Conservation (phyloP, 768 basidiomycete genomes). For the Tricholoma bakamatsutake region DNA sequence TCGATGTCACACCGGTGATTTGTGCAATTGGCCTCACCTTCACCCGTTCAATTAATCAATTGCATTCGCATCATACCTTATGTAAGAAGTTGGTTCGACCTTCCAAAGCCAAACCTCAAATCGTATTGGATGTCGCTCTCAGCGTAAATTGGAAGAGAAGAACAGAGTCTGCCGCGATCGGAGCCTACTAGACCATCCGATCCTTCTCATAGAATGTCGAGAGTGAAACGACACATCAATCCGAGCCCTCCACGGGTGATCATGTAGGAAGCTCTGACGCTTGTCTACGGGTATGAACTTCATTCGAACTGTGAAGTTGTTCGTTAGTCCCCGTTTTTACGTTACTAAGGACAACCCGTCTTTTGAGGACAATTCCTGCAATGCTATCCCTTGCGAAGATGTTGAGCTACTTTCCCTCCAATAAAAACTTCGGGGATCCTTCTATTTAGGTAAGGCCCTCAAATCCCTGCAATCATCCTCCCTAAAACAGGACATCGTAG, state of each 20-base stretch:
- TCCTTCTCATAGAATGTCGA: conserved; percentile 3
- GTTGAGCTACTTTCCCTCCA: neutral
- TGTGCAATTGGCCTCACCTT: conserved; percentile 1
- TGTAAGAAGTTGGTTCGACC: neutral
- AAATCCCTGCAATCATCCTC: neutral
- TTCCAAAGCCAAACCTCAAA: neutral
- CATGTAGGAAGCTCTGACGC: neutral
- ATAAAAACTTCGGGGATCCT: neutral
- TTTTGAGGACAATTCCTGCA: neutral
- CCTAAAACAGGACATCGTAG: neutral
- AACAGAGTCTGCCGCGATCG: conserved; percentile 7
- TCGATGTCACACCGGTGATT: neutral
- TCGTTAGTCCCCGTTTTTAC: neutral
- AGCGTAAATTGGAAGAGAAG: conserved; percentile 11
- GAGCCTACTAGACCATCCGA: conserved; percentile 17
- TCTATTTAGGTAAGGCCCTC: neutral
- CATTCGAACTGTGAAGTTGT: neutral
- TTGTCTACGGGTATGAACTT: neutral
- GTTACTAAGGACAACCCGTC: neutral
- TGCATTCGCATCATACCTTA: neutral
- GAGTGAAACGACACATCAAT: neutral
- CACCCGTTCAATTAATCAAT: neutral
- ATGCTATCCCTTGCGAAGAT: neutral
- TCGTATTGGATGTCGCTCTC: neutral
- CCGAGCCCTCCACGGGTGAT: neutral